phyloP scores from a whole-genome alignment of 2,329 filamentous ascomycete genomes.

The Aspergillus spinulosporus region DNA sequence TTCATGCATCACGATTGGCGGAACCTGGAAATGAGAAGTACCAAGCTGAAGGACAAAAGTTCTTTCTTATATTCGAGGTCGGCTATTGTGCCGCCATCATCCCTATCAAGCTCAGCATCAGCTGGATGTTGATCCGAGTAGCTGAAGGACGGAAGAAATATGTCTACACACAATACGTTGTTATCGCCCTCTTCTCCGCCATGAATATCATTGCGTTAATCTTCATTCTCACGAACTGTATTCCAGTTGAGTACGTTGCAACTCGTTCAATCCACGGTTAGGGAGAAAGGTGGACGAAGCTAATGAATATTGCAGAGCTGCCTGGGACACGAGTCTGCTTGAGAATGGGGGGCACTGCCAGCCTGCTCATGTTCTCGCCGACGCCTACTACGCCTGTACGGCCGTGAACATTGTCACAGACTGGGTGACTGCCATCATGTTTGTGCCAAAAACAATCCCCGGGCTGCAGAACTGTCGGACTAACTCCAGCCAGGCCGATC shows the following conservation, averaged over 20 bases:
- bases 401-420: constrained; percentile 30
- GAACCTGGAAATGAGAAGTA: constrained; percentile 23
- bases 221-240: constrained; percentile 27
- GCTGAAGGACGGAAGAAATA: constrained; percentile 26
- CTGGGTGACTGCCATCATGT: constrained; percentile 27
- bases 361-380: constrained; percentile 23
- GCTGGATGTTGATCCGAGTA: constrained; percentile 29
- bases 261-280: background rate
- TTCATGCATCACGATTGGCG: constrained; percentile 15
- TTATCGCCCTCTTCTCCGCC: constrained; percentile 21
- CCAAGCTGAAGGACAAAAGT: constrained; percentile 22
- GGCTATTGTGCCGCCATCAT: constrained; percentile 30
- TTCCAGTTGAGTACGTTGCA: constrained; percentile 21
- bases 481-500: constrained; percentile 40
- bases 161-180: constrained; percentile 24
- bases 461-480: background rate
- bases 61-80: constrained; percentile 30
- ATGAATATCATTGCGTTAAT: constrained; percentile 28
- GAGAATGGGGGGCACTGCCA: constrained; percentile 22
- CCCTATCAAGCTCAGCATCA: constrained; percentile 30
- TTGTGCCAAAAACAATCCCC: constrained; percentile 12
- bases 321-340: constrained; percentile 19
- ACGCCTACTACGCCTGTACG: constrained; percentile 28
- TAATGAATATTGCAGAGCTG: constrained; percentile 18
- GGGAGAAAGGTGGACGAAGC: background rate